A percentile compares a stretch with the other conserved stretches of the same genome.
Evolutionary conservation across 345 rosid species (phyloP).

Genomic region (Eucalyptus cloeziana): DNA sequence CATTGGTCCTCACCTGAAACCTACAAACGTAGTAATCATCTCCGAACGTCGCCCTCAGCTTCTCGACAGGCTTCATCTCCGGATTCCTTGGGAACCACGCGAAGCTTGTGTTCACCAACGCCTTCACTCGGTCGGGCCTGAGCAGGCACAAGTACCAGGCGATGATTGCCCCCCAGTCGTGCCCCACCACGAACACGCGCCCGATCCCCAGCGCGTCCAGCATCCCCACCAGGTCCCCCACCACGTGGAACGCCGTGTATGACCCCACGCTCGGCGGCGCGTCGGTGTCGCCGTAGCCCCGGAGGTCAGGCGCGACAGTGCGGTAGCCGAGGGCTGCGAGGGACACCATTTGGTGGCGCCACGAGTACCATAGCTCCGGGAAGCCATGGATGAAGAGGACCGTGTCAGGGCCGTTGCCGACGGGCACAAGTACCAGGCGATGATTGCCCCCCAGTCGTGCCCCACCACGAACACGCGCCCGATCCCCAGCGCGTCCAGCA

Average conservation of each 20-base stretch:
- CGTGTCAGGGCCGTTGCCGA: conserved; percentile 9
- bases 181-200: conserved; percentile 53
- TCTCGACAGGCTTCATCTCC: conserved; percentile 18
- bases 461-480: conserved; percentile 55
- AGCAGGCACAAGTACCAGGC: conserved; percentile 56
- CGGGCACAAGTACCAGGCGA: conserved; percentile 49
- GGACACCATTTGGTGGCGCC: conserved; percentile 70
- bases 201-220: conserved; percentile 23
- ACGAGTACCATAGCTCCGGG: conserved; percentile 28
- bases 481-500: conserved; percentile 15
- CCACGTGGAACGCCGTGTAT: conserved; percentile 24
- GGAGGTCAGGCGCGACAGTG: conserved; percentile 64
- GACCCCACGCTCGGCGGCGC: conserved; percentile 21
- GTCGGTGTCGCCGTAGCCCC: conserved; percentile 64
- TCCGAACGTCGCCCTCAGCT: conserved; percentile 32
- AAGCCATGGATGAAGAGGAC: neutral
- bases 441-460: conserved; percentile 66
- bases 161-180: conserved; percentile 64
- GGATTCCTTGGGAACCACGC: conserved; percentile 28
- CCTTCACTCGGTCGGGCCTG: conserved; percentile 57
- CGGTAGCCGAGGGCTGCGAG: conserved; percentile 53
- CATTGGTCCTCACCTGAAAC: conserved; percentile 40
- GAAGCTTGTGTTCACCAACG: conserved; percentile 51
- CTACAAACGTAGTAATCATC: conserved; percentile 66
- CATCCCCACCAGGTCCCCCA: conserved; percentile 19